These are phyloP conservation scores for Chamaecyparis obtusa DNA, from an alignment of 75 land plant genomes.

Conservation along the genomic window DNA sequence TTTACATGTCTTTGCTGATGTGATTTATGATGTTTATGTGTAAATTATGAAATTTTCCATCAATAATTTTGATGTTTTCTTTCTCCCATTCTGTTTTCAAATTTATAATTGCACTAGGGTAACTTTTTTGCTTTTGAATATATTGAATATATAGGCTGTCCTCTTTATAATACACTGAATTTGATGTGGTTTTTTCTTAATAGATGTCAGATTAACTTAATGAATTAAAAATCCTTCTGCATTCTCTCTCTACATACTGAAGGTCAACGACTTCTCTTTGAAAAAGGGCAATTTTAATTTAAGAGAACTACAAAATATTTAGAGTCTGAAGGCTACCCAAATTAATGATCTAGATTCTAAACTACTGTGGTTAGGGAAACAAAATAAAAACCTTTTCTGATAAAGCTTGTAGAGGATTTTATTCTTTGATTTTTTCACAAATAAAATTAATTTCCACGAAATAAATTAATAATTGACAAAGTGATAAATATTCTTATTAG, in stretches of 20 bases:
- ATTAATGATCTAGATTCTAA: neutral
- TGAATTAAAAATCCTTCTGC: neutral
- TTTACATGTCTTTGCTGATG: neutral
- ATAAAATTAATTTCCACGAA: neutral
- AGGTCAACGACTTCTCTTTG: neutral
- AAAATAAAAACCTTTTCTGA: neutral
- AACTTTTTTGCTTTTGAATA: neutral
- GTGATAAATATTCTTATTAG: neutral
- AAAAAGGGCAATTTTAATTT: neutral
- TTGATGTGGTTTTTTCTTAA: neutral
- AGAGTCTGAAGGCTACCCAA: neutral
- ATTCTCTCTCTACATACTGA: neutral
- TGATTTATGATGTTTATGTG: conserved; percentile 2
- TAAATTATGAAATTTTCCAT: neutral
- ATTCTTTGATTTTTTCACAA: neutral
- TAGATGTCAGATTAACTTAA: neutral
- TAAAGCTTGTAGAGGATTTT: neutral
- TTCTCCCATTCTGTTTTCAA: neutral
- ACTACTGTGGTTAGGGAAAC: neutral
- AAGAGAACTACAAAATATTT: neutral
- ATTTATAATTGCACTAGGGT: neutral
- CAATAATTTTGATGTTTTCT: neutral
- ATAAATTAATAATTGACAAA: neutral
- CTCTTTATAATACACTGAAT: neutral
- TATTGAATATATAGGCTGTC: neutral